Evolutionary conservation across 371 early-diverging fungal species (phyloP).

Genomic region (Phascolomyces articulosus): DNA sequence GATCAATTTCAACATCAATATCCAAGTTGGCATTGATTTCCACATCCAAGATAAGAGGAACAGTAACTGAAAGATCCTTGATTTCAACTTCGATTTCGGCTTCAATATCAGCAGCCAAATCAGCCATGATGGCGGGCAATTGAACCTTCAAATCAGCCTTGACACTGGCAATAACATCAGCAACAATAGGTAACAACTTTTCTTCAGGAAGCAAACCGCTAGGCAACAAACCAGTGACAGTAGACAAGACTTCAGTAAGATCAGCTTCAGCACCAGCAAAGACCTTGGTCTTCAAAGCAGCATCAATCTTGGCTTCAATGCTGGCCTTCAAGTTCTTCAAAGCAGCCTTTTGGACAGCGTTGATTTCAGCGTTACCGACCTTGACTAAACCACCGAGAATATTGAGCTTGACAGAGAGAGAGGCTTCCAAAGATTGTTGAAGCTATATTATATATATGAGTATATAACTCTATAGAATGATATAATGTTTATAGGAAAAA

Average conservation of each 20-base stretch:
- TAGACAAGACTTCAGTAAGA: constrained; percentile 13
- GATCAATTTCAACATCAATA: constrained; percentile 7
- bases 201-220: constrained; percentile 21
- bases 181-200: constrained; percentile 23
- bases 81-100: constrained; percentile 20
- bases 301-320: constrained; percentile 22
- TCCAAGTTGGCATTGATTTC: constrained; percentile 10
- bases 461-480: too few relatives aligned
- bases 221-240: constrained; percentile 11
- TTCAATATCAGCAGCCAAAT: constrained; percentile 17
- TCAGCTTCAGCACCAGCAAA: constrained; percentile 19
- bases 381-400: constrained; percentile 22
- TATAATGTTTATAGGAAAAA: not conserved
- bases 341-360: constrained; percentile 22
- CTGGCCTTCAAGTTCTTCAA: constrained; percentile 27
- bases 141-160: constrained; percentile 22
- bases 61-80: constrained; percentile 21
- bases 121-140: constrained; percentile 25
- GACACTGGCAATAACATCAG: constrained; percentile 25
- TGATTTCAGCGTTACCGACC: constrained; percentile 19
- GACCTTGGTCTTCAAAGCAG: constrained; percentile 19
- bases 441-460: constrained; percentile 4
- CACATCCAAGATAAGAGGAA: constrained; percentile 17
- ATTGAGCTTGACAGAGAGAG: constrained; percentile 13
- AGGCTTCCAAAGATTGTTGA: constrained; percentile 18